A percentile compares a stretch with the other conserved stretches of the same genome.
Conservation (phyloP, 257 asterid genomes). For the Capsicum baccatum region DNA sequence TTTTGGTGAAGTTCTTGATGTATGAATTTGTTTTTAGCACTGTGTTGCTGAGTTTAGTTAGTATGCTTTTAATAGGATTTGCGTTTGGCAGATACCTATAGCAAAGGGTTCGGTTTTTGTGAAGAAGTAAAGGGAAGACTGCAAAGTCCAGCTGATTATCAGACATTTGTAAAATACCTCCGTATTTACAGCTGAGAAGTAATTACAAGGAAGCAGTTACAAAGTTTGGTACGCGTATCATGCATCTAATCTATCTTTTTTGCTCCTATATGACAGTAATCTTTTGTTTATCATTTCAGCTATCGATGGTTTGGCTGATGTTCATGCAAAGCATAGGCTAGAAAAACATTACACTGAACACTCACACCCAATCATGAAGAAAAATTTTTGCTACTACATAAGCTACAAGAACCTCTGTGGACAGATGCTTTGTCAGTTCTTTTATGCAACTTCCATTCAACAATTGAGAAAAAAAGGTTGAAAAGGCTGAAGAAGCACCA, state of each 20-base stretch:
- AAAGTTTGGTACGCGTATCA: slow-evolving; percentile 73
- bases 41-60: background rate
- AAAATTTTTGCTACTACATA: background rate
- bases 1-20: slow-evolving; percentile 59
- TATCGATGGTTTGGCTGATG: background rate
- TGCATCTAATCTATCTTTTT: background rate
- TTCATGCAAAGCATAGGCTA: background rate
- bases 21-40: background rate
- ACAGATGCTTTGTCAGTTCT: too few relatives aligned
- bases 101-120: slow-evolving; percentile 78
- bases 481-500: too few relatives aligned
- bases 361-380: background rate
- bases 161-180: slow-evolving; percentile 93
- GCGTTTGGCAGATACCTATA: slow-evolving; percentile 64
- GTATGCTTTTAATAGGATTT: slow-evolving; percentile 23
- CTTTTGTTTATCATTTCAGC: background rate
- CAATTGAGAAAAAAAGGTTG: too few relatives aligned
- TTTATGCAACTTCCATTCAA: too few relatives aligned
- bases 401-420: too few relatives aligned
- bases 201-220: slow-evolving; percentile 81
- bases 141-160: slow-evolving; percentile 79
- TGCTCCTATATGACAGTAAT: background rate
- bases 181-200: slow-evolving; percentile 88
- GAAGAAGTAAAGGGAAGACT: slow-evolving; percentile 91
- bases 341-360: background rate